Evolutionary conservation across 1,139 yeast species (phyloP).

Genomic region (Blastobotrys elegans): DNA sequence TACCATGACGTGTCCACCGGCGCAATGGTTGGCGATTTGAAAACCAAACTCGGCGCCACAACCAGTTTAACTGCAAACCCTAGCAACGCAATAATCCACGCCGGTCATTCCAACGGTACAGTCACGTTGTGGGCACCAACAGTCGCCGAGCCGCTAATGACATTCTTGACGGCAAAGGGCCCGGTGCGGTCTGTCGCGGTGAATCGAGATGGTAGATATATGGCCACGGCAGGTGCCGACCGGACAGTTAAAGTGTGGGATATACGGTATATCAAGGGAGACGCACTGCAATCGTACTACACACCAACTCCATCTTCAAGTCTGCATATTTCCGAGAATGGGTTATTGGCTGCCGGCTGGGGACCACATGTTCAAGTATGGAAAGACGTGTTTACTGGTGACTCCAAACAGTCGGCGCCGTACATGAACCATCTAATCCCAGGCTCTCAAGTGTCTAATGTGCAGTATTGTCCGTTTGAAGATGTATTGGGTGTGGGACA

Average conservation of each 20-base stretch:
- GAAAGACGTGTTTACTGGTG: slow-evolving; percentile 38
- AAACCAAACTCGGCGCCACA: slow-evolving; percentile 89
- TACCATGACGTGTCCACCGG: slow-evolving; percentile 98
- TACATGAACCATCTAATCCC: slow-evolving; percentile 89
- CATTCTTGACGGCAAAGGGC: slow-evolving; percentile 75
- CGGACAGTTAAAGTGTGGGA: slow-evolving; percentile 89
- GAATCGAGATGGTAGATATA: slow-evolving; percentile 88
- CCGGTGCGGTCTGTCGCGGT: slow-evolving; percentile 83
- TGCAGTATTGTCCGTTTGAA: slow-evolving; percentile 86
- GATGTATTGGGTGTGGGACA: slow-evolving; percentile 93
- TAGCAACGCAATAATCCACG: slow-evolving; percentile 91
- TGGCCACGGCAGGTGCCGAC: slow-evolving; percentile 93
- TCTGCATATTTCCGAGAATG: slow-evolving; percentile 79
- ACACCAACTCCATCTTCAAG: slow-evolving; percentile 86
- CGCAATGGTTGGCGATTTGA: slow-evolving; percentile 68
- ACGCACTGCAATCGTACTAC: slow-evolving; percentile 51
- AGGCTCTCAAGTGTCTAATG: slow-evolving; percentile 63
- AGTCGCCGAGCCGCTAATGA: slow-evolving; percentile 79
- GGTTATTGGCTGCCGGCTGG: slow-evolving; percentile 84
- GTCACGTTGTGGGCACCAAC: slow-evolving; percentile 93
- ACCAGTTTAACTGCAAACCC: slow-evolving; percentile 86
- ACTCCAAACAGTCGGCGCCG: slow-evolving; percentile 59
- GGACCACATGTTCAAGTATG: slow-evolving; percentile 84
- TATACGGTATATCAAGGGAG: slow-evolving; percentile 70
- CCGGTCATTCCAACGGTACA: slow-evolving; percentile 92